phyloP scores from a whole-genome alignment of 2,329 filamentous ascomycete species.

The Penicillium griseofulvum region DNA sequence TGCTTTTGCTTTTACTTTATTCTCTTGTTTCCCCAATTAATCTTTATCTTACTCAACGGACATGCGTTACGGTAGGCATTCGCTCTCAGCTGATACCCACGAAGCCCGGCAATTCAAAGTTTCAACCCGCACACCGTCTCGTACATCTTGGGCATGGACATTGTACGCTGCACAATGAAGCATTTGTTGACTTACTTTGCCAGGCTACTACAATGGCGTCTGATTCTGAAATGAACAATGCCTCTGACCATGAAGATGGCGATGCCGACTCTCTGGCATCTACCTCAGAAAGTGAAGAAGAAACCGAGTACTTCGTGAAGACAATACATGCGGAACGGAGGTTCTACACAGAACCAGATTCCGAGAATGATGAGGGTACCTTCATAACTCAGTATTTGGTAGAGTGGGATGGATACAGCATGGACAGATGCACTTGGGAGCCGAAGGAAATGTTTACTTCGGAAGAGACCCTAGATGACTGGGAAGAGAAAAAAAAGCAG shows the following conservation, averaged over 20 bases:
- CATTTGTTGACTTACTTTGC: neutral
- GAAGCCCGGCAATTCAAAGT: neutral
- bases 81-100: neutral
- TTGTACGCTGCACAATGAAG: neutral
- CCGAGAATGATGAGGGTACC: conserved; percentile 21
- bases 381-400: conserved; percentile 54
- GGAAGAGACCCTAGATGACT: conserved; percentile 41
- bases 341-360: neutral
- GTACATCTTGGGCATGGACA: neutral
- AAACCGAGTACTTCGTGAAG: conserved; percentile 56
- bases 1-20: neutral
- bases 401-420: conserved; percentile 61
- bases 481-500: conserved; percentile 36
- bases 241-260: conserved; percentile 30
- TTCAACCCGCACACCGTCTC: neutral
- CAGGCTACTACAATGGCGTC: conserved; percentile 2
- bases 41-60: neutral
- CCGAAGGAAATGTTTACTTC: conserved; percentile 43
- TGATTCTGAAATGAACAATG: conserved; percentile 14
- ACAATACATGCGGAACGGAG: conserved; percentile 51
- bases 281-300: conserved; percentile 44
- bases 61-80: neutral
- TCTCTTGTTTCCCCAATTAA: no score
- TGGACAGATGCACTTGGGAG: conserved; percentile 58
- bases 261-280: conserved; percentile 59